Conservation (phyloP, 768 basidiomycete species). For the Boletellus ananas region DNA sequence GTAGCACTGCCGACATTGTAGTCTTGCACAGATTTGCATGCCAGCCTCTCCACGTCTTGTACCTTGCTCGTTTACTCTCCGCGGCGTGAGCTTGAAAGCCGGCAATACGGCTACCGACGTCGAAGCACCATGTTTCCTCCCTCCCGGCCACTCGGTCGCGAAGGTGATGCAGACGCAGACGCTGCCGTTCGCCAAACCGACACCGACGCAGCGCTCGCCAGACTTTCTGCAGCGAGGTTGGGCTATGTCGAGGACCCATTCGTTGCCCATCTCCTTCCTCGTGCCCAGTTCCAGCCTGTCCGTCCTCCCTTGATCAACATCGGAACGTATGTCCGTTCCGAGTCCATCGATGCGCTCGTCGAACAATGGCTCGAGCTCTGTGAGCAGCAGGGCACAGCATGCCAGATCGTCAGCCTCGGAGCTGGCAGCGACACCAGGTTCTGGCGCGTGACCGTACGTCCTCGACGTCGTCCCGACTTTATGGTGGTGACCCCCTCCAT, state of each 20-base stretch:
- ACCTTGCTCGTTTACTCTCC: no score
- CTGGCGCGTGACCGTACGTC: conserved; percentile 81
- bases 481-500: conserved; percentile 10
- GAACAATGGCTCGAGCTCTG: conserved; percentile 56
- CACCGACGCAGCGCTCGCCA: conserved; percentile 77
- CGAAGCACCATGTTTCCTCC: conserved; percentile 12
- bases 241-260: conserved; percentile 81
- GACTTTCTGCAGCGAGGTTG: conserved; percentile 78
- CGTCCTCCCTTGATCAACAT: conserved; percentile 92
- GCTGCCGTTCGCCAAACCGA: conserved; percentile 73
- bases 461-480: neutral
- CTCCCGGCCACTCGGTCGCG: conserved; percentile 9
- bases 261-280: conserved; percentile 61
- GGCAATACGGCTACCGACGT: neutral
- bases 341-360: conserved; percentile 75
- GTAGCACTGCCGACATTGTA: no score
- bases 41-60: no score
- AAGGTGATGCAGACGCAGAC: conserved; percentile 44
- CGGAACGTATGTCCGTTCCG: conserved; percentile 84
- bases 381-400: conserved; percentile 39
- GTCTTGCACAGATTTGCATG: no score
- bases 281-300: conserved; percentile 53
- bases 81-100: no score
- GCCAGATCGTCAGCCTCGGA: conserved; percentile 92
- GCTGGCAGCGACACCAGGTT: conserved; percentile 95